Evolutionary conservation across 2,329 filamentous ascomycete genomes (phyloP).

Genomic region (Verticillium dahliae): DNA sequence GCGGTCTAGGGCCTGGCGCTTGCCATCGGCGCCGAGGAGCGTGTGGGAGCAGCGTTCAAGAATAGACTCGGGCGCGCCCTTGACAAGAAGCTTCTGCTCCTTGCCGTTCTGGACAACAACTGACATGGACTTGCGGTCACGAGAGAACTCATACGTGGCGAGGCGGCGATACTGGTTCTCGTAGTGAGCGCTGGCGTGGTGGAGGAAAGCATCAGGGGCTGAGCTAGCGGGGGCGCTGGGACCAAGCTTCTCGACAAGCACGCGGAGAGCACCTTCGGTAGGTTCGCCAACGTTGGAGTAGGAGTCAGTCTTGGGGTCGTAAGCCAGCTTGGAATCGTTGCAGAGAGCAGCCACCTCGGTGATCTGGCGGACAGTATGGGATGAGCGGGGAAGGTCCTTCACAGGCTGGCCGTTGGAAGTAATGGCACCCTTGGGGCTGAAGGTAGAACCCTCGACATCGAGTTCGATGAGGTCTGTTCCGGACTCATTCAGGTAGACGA

Average conservation of each 20-base stretch:
- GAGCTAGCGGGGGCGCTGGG: constrained; percentile 58
- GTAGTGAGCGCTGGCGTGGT: constrained; percentile 80
- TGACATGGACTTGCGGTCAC: constrained; percentile 99
- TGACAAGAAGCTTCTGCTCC: constrained; percentile 80
- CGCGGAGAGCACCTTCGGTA: constrained; percentile 87
- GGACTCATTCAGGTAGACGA: constrained; percentile 73
- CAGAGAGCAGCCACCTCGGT: constrained; percentile 68
- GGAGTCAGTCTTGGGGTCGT: constrained; percentile 66
- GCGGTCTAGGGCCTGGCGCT: constrained; percentile 64
- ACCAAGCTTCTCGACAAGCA: constrained; percentile 89
- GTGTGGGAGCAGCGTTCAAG: constrained; percentile 85
- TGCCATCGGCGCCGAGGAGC: constrained; percentile 71
- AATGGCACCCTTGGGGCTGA: constrained; percentile 75
- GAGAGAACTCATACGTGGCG: constrained; percentile 92
- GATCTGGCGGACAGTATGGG: constrained; percentile 74
- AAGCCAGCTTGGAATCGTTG: constrained; percentile 80
- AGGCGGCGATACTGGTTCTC: constrained; percentile 69
- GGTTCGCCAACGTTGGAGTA: constrained; percentile 88
- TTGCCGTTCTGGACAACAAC: constrained; percentile 71
- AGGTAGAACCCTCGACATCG: constrained; percentile 88
- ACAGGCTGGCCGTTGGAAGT: constrained; percentile 61
- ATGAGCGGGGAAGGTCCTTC: constrained; percentile 62
- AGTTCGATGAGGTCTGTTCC: constrained; percentile 76
- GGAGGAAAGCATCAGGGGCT: constrained; percentile 57
- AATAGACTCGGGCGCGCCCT: constrained; percentile 92